These are phyloP conservation scores for Didymella arachidicola DNA, from an alignment of 2,329 filamentous ascomycete species.

Conservation along the genomic window DNA sequence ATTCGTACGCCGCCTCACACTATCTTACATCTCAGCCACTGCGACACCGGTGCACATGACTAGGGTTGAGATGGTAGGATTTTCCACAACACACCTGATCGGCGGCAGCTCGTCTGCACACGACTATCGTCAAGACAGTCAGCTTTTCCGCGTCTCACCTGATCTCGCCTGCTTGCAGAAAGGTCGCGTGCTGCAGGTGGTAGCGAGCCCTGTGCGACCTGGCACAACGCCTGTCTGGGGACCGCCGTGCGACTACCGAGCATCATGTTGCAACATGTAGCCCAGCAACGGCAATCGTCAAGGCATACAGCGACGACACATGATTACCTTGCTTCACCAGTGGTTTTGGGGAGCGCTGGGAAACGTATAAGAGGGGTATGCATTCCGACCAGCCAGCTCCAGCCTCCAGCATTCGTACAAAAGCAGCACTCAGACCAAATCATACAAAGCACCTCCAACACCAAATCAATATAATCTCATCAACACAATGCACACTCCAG, in stretches of 20 bases:
- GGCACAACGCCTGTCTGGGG: constrained; percentile 6
- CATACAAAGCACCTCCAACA: no score
- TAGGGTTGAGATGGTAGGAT: not conserved
- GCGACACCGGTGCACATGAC: not conserved
- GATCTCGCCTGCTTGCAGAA: constrained; percentile 24
- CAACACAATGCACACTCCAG: constrained; percentile 21
- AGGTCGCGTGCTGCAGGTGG: constrained; percentile 29
- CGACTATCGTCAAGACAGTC: not conserved
- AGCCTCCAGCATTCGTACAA: constrained; percentile 6
- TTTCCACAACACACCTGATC: constrained; percentile 4
- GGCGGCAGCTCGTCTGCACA: not conserved
- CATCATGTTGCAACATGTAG: constrained; percentile 1
- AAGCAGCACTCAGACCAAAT: not conserved
- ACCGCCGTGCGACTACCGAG: constrained; percentile 18
- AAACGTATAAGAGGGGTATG: constrained; percentile 20
- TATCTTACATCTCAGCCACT: constrained; percentile 7
- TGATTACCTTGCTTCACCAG: constrained; percentile 13
- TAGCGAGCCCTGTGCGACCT: constrained; percentile 25
- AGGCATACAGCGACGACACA: not conserved
- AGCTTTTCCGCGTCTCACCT: constrained; percentile 1
- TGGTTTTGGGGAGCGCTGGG: not conserved
- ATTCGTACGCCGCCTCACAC: constrained; percentile 10
- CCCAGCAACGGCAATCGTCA: constrained; percentile 9
- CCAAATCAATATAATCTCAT: not conserved
- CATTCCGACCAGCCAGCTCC: constrained; percentile 17